phyloP scores from a whole-genome alignment of 768 basidiomycete genomes.

The Termitomyces sp. region DNA sequence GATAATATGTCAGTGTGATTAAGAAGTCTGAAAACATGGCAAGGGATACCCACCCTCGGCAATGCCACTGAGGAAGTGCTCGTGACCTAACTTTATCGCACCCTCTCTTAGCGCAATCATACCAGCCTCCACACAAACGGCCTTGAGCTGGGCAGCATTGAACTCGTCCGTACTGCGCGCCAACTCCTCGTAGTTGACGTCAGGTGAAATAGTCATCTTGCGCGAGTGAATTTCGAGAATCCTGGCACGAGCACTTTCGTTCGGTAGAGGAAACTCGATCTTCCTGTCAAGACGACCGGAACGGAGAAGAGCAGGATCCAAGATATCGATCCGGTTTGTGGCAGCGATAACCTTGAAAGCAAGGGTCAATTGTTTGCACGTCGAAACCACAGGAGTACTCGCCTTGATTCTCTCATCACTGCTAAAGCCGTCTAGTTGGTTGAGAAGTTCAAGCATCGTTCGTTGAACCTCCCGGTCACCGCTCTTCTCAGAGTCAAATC shows the following conservation, averaged over 20 bases:
- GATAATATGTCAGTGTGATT: slow-evolving; percentile 8
- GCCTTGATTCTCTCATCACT: slow-evolving; percentile 98
- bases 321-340: slow-evolving; percentile 97
- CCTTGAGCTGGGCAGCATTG: slow-evolving; percentile 95
- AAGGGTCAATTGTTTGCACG: slow-evolving; percentile 6
- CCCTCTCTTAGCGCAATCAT: slow-evolving; percentile 98
- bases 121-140: slow-evolving; percentile 97
- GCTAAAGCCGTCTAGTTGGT: slow-evolving; percentile 97
- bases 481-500: slow-evolving; percentile 98
- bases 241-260: slow-evolving; percentile 91
- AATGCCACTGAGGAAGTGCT: slow-evolving; percentile 93
- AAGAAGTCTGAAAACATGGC: slow-evolving; percentile 2
- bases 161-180: slow-evolving; percentile 98
- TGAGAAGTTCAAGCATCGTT: slow-evolving; percentile 98
- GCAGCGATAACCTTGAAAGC: slow-evolving; percentile 86
- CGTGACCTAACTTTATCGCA: slow-evolving; percentile 81
- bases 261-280: slow-evolving; percentile 97
- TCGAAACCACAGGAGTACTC: slow-evolving; percentile 11
- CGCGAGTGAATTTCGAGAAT: slow-evolving; percentile 96
- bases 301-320: slow-evolving; percentile 96
- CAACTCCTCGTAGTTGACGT: slow-evolving; percentile 96
- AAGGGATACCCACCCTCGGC: slow-evolving; percentile 62
- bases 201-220: slow-evolving; percentile 84
- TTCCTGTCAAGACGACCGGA: slow-evolving; percentile 97
- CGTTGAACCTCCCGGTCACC: slow-evolving; percentile 99